Percentiles rank a stretch among this genome's conserved stretches.
phyloP scores from a whole-genome alignment of 2,329 filamentous ascomycete species.

The Helotiales sp. region DNA sequence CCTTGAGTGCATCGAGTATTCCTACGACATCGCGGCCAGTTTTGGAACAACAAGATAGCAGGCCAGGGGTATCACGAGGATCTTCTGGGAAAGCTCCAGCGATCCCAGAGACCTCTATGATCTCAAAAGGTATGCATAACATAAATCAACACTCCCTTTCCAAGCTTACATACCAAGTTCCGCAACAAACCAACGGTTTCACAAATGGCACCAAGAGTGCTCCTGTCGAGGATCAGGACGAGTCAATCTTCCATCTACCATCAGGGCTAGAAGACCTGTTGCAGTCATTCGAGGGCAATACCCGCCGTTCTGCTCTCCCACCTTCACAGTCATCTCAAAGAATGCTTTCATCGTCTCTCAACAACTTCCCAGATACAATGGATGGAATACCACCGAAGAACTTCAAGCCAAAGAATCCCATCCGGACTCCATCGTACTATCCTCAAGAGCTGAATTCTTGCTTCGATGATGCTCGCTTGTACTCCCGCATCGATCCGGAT shows the following conservation, averaged over 20 bases:
- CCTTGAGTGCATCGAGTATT: conserved; percentile 50
- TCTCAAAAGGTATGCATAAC: conserved; percentile 50
- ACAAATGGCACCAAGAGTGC: conserved; percentile 56
- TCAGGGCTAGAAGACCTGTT: conserved; percentile 87
- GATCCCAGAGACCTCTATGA: conserved; percentile 49
- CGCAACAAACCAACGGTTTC: conserved; percentile 55
- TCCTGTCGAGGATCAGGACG: conserved; percentile 56
- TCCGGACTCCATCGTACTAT: conserved; percentile 81
- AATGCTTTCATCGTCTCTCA: conserved; percentile 77
- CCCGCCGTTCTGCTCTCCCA: conserved; percentile 60
- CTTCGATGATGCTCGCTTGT: conserved; percentile 88
- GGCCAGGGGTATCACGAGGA: conserved; percentile 34
- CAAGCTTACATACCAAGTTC: conserved; percentile 31
- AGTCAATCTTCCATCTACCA: conserved; percentile 92
- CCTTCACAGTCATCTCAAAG: conserved; percentile 70
- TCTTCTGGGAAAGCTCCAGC: conserved; percentile 43
- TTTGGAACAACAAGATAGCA: conserved; percentile 52
- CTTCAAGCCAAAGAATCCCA: conserved; percentile 83
- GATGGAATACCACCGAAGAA: conserved; percentile 84
- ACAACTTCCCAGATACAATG: conserved; percentile 70
- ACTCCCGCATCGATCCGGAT: conserved; percentile 89
- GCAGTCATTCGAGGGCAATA: conserved; percentile 86
- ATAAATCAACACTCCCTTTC: conserved; percentile 16
- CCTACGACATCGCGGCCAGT: conserved; percentile 51
- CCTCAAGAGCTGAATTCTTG: conserved; percentile 91